phyloP scores from a whole-genome alignment of 192 early-diverging fungal genomes.

The Coemansia sp. region DNA sequence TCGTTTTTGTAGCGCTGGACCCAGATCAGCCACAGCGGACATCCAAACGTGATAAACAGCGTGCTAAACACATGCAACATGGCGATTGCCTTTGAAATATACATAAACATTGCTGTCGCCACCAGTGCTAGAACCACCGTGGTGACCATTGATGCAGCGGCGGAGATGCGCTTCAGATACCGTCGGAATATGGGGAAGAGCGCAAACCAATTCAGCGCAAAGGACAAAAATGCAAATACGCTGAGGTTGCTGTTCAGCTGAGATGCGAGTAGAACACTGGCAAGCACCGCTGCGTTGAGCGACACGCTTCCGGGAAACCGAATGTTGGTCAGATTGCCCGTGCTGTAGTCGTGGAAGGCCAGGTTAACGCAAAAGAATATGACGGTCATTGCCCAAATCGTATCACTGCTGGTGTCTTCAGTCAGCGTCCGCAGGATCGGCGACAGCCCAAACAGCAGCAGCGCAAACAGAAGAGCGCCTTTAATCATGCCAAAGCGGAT shows the following conservation, averaged over 20 bases:
- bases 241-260: constrained; percentile 76
- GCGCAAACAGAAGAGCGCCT: constrained; percentile 69
- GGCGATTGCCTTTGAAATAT: constrained; percentile 67
- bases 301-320: constrained; percentile 91
- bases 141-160: constrained; percentile 54
- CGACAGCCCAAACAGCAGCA: constrained; percentile 77
- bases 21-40: constrained; percentile 89
- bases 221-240: constrained; percentile 84
- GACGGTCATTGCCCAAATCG: constrained; percentile 90
- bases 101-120: constrained; percentile 63
- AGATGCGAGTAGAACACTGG: constrained; percentile 88
- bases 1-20: constrained; percentile 97
- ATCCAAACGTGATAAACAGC: constrained; percentile 80
- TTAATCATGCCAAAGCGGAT: constrained; percentile 50
- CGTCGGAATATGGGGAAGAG: constrained; percentile 92
- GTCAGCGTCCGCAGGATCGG: constrained; percentile 92
- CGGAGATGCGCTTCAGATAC: constrained; percentile 62
- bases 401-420: constrained; percentile 82
- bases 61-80: constrained; percentile 66
- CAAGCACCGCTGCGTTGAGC: constrained; percentile 95
- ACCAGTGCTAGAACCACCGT: constrained; percentile 61
- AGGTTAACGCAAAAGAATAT: constrained; percentile 83
- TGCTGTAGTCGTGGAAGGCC: constrained; percentile 84
- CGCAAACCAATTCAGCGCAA: constrained; percentile 90
- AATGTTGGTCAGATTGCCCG: constrained; percentile 41